Conservation (phyloP, 108 stramenopile genomes). For the Pseudonitzschia multiseries region DNA sequence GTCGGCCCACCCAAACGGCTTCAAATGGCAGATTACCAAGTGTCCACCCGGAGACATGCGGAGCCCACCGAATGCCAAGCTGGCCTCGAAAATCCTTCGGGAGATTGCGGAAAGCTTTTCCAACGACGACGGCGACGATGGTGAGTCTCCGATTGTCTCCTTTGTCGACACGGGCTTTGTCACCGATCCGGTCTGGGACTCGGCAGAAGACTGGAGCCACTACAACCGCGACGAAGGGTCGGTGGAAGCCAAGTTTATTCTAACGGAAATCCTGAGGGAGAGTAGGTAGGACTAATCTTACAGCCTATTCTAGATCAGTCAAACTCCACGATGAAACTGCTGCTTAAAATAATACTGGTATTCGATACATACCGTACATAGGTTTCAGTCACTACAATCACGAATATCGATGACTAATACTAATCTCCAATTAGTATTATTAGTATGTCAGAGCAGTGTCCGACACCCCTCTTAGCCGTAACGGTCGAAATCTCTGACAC, state of each 20-base stretch:
- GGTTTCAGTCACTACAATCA: no score
- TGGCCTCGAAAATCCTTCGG: neutral
- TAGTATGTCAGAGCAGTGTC: no score
- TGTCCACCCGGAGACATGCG: neutral
- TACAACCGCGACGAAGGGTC: neutral
- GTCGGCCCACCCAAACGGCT: neutral
- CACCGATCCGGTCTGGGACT: conserved; percentile 11
- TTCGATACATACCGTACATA: no score
- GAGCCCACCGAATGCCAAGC: neutral
- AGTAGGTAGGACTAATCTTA: no score
- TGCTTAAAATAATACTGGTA: no score
- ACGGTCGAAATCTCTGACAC: no score
- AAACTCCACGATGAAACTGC: no score
- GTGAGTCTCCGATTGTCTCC: neutral
- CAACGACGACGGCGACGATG: neutral
- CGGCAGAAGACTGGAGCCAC: conserved; percentile 3
- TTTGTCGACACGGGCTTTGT: conserved; percentile 8
- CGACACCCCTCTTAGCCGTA: no score
- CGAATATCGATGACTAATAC: no score
- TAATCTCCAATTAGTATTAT: no score
- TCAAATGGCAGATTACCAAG: neutral
- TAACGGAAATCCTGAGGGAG: no score
- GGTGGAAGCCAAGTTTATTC: conserved; percentile 2
- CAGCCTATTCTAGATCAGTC: no score
- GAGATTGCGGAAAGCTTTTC: neutral